Evolutionary conservation across 2,329 filamentous ascomycete genomes (phyloP), one percentile per base, ranked within the genome.

Genomic region (Didymella pinodella): DNA sequence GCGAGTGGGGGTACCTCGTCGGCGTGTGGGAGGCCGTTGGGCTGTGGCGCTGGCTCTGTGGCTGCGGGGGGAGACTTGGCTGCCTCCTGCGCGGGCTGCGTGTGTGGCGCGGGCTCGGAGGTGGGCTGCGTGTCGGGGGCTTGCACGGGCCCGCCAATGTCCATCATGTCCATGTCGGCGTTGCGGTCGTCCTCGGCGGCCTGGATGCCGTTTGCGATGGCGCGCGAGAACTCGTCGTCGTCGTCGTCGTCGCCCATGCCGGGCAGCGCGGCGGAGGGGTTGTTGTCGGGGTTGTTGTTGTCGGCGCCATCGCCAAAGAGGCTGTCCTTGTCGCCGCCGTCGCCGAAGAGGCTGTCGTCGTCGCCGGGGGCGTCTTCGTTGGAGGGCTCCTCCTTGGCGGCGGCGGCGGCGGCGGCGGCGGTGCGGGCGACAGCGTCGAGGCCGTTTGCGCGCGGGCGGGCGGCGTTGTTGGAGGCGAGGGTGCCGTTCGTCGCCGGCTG

Each of bases 341-440:
- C 93, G 2, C 94, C 95, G 73, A 98, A 99, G 1, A 99, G 82
- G 2, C 93, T 96, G 62, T 94, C 90, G 11, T 88, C 86, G 0
- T 89, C 82, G 67, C 88, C 81, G 73, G 83, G 74, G 22, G 83
- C 86, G 69, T 90, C 87, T 36, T 85, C 85, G 18, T 81, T 81
- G 28, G 36, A n/a, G 36, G 36, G 36, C 36, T 40, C 36, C n/a
- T 40, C 36, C 14, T 40, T 40, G 36, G 36, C 36, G n/a, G 36
- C 36, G n/a, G n/a, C n/a, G n/a, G n/a, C n/a, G n/a, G n/a, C n/a
- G n/a, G n/a, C n/a, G 36, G 36, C 36, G n/a, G 36, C 7, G 34
- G 34, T 20, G 36, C 36, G 36, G 7, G 36, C 36, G 18, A 12
- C 36, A 20, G 36, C 3, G 5, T 40, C 36, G 36, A 20, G 7